Conservation (phyloP, 169 alveolate genomes). For the Cryptosporidium bovis region DNA sequence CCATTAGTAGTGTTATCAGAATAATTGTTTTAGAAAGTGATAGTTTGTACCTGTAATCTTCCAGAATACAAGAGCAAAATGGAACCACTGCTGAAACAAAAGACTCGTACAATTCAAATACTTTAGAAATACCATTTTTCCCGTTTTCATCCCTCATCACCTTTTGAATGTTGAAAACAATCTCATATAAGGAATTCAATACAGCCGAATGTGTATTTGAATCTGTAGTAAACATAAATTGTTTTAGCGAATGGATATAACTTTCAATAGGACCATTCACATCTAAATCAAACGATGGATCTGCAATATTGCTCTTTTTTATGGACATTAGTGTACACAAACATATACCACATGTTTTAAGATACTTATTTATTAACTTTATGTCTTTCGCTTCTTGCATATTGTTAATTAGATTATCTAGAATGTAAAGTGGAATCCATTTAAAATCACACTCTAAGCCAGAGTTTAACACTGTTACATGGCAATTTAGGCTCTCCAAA, state of each 20-base stretch:
- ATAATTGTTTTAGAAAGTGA: constrained; percentile 1
- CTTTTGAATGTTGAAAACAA: background rate
- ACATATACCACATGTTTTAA: constrained; percentile 17
- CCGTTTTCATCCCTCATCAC: background rate
- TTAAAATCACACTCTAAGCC: background rate
- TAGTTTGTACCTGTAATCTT: constrained; percentile 50
- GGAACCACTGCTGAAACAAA: constrained; percentile 32
- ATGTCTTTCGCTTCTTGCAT: constrained; percentile 2
- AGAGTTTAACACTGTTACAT: background rate
- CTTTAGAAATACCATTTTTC: background rate
- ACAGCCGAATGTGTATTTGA: background rate
- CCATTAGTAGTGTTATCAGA: constrained; percentile 6
- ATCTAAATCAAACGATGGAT: background rate
- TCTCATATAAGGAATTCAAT: background rate
- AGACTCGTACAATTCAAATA: constrained; percentile 12
- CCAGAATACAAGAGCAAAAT: constrained; percentile 15
- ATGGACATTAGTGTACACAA: background rate
- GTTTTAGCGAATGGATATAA: constrained; percentile 11
- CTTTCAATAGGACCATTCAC: constrained; percentile 6
- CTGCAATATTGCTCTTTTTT: background rate
- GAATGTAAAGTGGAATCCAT: constrained; percentile 39
- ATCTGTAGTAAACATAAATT: constrained; percentile 2
- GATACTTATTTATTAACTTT: background rate
- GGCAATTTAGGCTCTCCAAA: constrained; percentile 1
- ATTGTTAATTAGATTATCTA: constrained; percentile 4